These are phyloP conservation scores for Ascochyta koolunga DNA, from an alignment of 2,329 filamentous ascomycete species.

Conservation along the genomic window DNA sequence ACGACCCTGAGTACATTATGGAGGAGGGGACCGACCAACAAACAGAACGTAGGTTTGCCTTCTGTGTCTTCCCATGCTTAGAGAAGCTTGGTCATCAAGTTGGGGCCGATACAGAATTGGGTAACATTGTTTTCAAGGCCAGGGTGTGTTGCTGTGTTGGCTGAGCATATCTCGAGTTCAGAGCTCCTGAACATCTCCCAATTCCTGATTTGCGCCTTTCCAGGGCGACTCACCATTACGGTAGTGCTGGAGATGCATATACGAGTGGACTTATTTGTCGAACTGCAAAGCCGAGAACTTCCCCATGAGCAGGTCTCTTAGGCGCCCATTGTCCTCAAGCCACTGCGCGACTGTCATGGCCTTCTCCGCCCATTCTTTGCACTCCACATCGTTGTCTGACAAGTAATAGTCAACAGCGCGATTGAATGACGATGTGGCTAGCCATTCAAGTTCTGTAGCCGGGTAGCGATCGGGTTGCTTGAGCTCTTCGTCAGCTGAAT, in stretches of 20 bases:
- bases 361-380: conserved; percentile 66
- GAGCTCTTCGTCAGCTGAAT: conserved; percentile 27
- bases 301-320: conserved; percentile 41
- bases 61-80: conserved; percentile 44
- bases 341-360: conserved; percentile 67
- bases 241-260: neutral
- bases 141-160: conserved; percentile 34
- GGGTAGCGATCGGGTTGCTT: conserved; percentile 63
- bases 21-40: conserved; percentile 32
- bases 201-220: neutral
- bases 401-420: conserved; percentile 67
- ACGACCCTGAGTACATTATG: conserved; percentile 28
- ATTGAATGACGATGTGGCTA: conserved; percentile 68
- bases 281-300: conserved; percentile 61
- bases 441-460: conserved; percentile 73
- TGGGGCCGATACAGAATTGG: conserved; percentile 32
- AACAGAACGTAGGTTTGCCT: conserved; percentile 25
- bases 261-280: conserved; percentile 1
- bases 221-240: neutral
- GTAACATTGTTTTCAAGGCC: conserved; percentile 39
- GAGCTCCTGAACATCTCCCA: neutral
- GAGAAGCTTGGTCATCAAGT: conserved; percentile 39
- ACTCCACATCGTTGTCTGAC: conserved; percentile 59
- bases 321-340: conserved; percentile 57
- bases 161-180: neutral